These are phyloP conservation scores for Sisymbrium irio DNA, from an alignment of 345 rosid species.

Conservation along the genomic window DNA sequence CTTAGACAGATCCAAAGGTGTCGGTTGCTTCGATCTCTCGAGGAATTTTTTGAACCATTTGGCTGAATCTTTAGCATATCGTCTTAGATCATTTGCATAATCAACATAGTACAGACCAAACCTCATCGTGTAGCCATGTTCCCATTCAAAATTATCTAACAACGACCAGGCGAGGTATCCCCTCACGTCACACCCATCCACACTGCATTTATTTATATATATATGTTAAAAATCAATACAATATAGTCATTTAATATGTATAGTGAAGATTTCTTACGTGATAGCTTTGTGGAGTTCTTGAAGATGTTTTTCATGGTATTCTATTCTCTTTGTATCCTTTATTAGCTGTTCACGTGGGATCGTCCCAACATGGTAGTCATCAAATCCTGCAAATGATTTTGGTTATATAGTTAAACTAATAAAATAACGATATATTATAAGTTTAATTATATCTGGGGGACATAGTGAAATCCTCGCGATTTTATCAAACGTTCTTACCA, in stretches of 20 bases:
- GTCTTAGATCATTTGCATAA: constrained; percentile 34
- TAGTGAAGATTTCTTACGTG: neutral
- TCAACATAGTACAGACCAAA: constrained; percentile 43
- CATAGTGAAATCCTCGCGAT: too few species aligned
- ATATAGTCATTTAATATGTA: neutral
- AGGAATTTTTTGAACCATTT: constrained; percentile 44
- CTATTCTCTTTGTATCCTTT: neutral
- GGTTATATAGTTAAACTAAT: too few species aligned
- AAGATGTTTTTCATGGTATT: constrained; percentile 21
- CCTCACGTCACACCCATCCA: constrained; percentile 44
- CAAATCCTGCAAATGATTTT: neutral
- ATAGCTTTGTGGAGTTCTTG: constrained; percentile 28
- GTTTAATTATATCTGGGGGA: too few species aligned
- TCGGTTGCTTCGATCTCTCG: neutral
- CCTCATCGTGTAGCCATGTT: constrained; percentile 32
- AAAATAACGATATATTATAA: too few species aligned
- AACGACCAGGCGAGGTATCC: constrained; percentile 54
- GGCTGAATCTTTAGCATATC: constrained; percentile 44
- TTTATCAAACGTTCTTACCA: neutral
- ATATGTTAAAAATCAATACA: too few species aligned
- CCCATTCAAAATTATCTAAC: constrained; percentile 62
- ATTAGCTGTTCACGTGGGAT: neutral
- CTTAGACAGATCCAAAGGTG: neutral
- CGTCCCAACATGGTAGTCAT: constrained; percentile 3
- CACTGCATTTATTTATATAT: constrained; percentile 5